Evolutionary conservation across 1,284 basidiomycete species (phyloP), one percentile per base, ranked within the genome.

Genomic region (Heliocybe sulcata): DNA sequence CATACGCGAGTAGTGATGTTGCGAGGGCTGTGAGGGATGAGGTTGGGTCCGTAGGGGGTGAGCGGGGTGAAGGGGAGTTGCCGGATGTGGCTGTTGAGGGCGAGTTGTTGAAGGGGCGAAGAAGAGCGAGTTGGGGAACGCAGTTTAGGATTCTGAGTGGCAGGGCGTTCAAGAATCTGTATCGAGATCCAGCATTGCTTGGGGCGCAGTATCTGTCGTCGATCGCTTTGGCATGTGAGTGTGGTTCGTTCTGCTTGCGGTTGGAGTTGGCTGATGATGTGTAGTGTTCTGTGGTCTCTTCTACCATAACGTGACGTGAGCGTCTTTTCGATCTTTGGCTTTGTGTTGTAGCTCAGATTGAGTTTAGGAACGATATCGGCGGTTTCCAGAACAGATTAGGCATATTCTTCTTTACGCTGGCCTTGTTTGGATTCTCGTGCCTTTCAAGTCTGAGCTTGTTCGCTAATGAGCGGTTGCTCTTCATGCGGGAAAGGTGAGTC

Each of bases 131-230:
- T 58, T 93, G 87, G 79, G 78, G 79, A 56, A 94, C 89, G 20
- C 96, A 99, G 72, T 97, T 99, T 68, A 81, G 81, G 65, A 94
- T 98, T 58, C 70, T 99, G 62, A 95, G 92, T 64, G 94, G 94
- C 22, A 72, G 96, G 56, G 94, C 95, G n/a, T 99, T 98, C 79
- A 98, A 98, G 81, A 98, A 98, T 67, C 71, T 98, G 57, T 94
- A 95, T 67, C 83, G 96, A 35, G 94, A 99, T 66, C 95, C 96
- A 0, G 87, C 94, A 56, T 72, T 98, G 54, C 81, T 99, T 77
- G 79, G 85, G 10, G 87, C 94, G 2, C 96, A 99, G 72, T 99
- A 98, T 71, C 66, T 85, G 26, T 86, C 92, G 14, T 86, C 94
- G 1, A 82, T 98, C 61, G 77, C 78, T 3, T 79, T 97, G 49